These are phyloP conservation scores for Torulaspora indica DNA, from an alignment of 805 yeast species.

Conservation along the genomic window DNA sequence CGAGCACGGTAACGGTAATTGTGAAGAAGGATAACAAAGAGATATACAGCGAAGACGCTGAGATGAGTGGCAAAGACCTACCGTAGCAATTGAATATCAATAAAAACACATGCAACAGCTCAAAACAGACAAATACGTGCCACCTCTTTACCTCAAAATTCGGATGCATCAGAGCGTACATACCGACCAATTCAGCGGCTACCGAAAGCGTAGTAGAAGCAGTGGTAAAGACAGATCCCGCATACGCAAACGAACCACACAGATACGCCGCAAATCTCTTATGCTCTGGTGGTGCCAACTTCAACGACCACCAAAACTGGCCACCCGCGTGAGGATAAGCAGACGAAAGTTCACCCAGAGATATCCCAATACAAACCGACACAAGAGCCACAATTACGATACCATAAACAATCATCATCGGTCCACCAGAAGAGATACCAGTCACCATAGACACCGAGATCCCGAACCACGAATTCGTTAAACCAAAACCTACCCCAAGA, in stretches of 20 bases:
- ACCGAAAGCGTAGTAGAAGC: conserved; percentile 58
- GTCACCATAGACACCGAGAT: conserved; percentile 55
- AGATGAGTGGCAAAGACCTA: conserved; percentile 48
- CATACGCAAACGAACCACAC: conserved; percentile 63
- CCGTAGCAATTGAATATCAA: conserved; percentile 54
- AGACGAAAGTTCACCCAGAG: conserved; percentile 51
- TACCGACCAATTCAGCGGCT: conserved; percentile 52
- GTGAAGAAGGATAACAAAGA: conserved; percentile 52
- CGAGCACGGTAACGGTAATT: conserved; percentile 53
- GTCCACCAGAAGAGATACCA: conserved; percentile 57
- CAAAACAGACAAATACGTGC: conserved; percentile 54
- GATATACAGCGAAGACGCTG: conserved; percentile 49
- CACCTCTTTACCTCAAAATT: conserved; percentile 44
- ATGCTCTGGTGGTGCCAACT: conserved; percentile 46
- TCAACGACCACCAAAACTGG: conserved; percentile 57
- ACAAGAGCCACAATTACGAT: conserved; percentile 49
- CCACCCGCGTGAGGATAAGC: conserved; percentile 64
- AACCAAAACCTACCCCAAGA: conserved; percentile 57
- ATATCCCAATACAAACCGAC: conserved; percentile 47
- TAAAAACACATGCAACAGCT: conserved; percentile 44
- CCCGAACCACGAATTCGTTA: conserved; percentile 63
- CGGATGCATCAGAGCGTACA: conserved; percentile 38
- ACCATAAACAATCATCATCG: conserved; percentile 55
- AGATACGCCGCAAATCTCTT: conserved; percentile 48
- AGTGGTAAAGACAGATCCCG: conserved; percentile 59